A percentile compares a stretch with the other conserved stretches of the same genome.
These are phyloP conservation scores for Turritis glabra DNA, from an alignment of 345 rosid species.

Conservation along the genomic window DNA sequence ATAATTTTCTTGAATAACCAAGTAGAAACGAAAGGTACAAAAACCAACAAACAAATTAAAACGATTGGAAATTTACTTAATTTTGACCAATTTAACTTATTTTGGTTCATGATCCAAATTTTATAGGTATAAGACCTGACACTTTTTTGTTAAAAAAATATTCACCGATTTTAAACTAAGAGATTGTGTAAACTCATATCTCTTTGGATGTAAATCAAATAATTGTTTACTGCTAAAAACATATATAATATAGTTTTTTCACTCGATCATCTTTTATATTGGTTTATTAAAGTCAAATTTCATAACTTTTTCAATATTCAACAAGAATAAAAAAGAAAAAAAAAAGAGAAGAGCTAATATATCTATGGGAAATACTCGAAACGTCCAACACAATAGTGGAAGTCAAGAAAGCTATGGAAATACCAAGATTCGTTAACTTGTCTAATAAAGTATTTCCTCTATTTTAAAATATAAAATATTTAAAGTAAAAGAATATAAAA, in stretches of 20 bases:
- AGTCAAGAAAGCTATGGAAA: conserved; percentile 13
- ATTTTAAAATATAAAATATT: no score
- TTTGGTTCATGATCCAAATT: no score
- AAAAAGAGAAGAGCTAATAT: neutral
- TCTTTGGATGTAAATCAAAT: neutral
- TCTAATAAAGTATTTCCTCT: no score
- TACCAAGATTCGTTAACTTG: conserved; percentile 13
- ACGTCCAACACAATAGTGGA: conserved; percentile 24
- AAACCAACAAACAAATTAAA: no score
- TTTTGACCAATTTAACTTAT: no score
- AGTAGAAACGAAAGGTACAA: no score
- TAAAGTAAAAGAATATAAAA: no score
- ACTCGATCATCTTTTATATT: neutral
- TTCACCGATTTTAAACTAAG: neutral
- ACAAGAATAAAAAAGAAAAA: neutral
- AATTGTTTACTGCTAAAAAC: neutral
- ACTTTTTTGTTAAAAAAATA: neutral
- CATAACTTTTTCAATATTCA: conserved; percentile 3
- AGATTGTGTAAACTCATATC: neutral
- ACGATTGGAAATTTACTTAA: no score
- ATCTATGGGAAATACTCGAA: neutral
- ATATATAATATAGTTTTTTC: neutral
- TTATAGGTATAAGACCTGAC: neutral
- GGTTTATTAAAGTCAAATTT: neutral
- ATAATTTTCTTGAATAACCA: no score